phyloP scores from a whole-genome alignment of 2,329 filamentous ascomycete genomes.

The Aspergillus aculeatus region DNA sequence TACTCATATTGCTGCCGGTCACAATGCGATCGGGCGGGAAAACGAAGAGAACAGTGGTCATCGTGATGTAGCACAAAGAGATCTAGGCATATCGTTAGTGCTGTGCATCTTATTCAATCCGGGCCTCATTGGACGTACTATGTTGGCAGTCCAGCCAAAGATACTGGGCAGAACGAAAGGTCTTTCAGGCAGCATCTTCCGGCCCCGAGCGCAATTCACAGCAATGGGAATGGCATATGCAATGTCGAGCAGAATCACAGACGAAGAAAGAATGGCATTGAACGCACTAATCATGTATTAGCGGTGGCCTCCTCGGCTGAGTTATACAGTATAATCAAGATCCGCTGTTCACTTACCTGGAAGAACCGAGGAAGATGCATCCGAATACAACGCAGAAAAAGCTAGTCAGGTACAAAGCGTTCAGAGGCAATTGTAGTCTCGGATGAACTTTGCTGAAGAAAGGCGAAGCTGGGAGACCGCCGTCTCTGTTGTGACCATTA shows the following conservation, averaged over 20 bases:
- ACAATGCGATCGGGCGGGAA: slow-evolving; percentile 69
- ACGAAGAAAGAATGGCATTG: slow-evolving; percentile 68
- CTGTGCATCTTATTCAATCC: not conserved
- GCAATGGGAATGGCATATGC: slow-evolving; percentile 73
- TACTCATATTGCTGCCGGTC: slow-evolving; percentile 67
- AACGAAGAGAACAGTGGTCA: slow-evolving; percentile 74
- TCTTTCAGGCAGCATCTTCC: slow-evolving; percentile 63
- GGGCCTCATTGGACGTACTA: slow-evolving; percentile 35
- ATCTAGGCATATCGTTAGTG: slow-evolving; percentile 39
- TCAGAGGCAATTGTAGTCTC: slow-evolving; percentile 63
- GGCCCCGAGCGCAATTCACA: slow-evolving; percentile 66
- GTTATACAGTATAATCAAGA: too few relatives aligned
- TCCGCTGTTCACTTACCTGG: slow-evolving; percentile 25
- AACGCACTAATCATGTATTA: slow-evolving; percentile 54
- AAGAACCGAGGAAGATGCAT: slow-evolving; percentile 66
- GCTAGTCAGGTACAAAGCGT: slow-evolving; percentile 62
- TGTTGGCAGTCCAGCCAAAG: slow-evolving; percentile 62
- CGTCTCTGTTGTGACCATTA: slow-evolving; percentile 48
- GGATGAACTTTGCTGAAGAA: slow-evolving; percentile 63
- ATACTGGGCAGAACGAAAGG: slow-evolving; percentile 56
- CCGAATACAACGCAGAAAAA: slow-evolving; percentile 66
- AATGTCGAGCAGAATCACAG: slow-evolving; percentile 69
- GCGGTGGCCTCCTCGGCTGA: not conserved
- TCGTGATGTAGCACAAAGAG: slow-evolving; percentile 59
- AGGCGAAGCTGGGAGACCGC: slow-evolving; percentile 62